Percentiles rank a stretch among this genome's conserved stretches.
Conservation (phyloP, 306 rosid species). For the Glycine tomentella region DNA sequence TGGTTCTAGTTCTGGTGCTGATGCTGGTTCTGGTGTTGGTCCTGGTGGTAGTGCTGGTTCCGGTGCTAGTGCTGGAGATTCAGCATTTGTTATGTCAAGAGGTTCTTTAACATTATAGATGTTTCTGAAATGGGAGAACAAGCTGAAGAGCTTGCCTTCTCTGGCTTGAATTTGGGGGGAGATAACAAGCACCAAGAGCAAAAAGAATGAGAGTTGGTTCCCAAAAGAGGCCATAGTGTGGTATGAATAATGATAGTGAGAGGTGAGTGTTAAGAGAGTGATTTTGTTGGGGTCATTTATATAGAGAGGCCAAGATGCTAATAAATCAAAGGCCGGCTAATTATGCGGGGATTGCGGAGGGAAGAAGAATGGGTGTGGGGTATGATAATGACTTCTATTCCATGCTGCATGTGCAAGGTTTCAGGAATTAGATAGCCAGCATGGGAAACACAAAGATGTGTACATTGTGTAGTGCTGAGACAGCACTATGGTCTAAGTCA, state of each 20-base stretch:
- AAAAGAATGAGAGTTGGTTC: conserved; percentile 51
- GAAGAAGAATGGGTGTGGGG: conserved; percentile 52
- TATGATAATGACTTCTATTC: conserved; percentile 42
- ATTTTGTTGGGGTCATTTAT: conserved; percentile 41
- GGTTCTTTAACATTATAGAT: conserved; percentile 41
- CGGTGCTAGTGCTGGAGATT: conserved; percentile 42
- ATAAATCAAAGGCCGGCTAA: conserved; percentile 35
- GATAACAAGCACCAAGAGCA: conserved; percentile 49
- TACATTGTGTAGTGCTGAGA: neutral
- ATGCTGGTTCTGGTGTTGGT: conserved; percentile 18
- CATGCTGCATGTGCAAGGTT: conserved; percentile 66
- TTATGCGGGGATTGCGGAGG: conserved; percentile 78
- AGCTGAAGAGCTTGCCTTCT: conserved; percentile 57
- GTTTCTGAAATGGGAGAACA: conserved; percentile 49
- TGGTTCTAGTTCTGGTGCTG: conserved; percentile 1
- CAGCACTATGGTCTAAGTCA: conserved; percentile 38
- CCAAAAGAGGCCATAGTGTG: conserved; percentile 57
- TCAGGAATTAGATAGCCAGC: conserved; percentile 46
- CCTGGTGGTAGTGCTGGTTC: conserved; percentile 42
- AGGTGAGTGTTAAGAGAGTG: conserved; percentile 8
- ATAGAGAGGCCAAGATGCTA: neutral
- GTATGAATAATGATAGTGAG: conserved; percentile 22
- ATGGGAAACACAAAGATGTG: conserved; percentile 40
- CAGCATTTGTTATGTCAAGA: neutral
- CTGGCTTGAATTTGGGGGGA: conserved; percentile 71